Base-by-base conservation (phyloP, 352 stramenopile species). In the Pythium rhizo-oryzae region DNA sequence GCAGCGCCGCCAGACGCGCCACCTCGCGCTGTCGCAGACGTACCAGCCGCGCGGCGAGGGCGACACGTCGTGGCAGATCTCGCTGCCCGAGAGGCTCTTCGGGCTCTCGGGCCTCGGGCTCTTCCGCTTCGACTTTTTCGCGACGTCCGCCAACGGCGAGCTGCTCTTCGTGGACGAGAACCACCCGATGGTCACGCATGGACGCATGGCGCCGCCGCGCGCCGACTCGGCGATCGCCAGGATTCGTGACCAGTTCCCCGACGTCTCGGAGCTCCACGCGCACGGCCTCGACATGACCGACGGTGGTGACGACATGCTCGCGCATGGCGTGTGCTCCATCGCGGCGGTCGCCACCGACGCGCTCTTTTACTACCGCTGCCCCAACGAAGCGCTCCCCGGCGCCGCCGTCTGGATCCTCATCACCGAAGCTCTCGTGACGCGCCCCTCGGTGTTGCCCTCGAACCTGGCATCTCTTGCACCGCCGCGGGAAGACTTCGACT, bases 301-400 rank as follows among this genome's bases (percentile, higher is more conserved):
- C 30, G 25, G 21, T 28, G 41, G 19, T 33, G 66, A 72, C 59
- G 59, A 72, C 21, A 57, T 24, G 21, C 12, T 61, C 16, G 37
- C 63, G n/a, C 66, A 72, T 51, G 66, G 59, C 23, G 44, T 72
- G 18, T 67, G 59, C 52, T 59, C 52, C 2, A 72, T 72, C 35
- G 66, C 66, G 21, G 59, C 54, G 6, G 52, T 72, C 21, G 47
- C 39, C 21, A 72, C 66, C 4, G 52, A 55, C 28, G 66, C 66
- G 54, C 41, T 72, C 30, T 72, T 72, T 46, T 72, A 72, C 66
- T 72, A 72, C 37, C 59, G 59, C 18, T 67, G 66, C 46, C 66
- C 59, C 4, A 72, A 62, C 28, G 65, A 60, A n/a, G 52, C 59
- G 1, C n/a, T 65, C 11, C 55, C 59, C 0, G 56, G 49, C 4